Evolutionary conservation across 441 rosid genomes (phyloP), one percentile per base, ranked within the genome.

Genomic region (Syzygium malaccense): DNA sequence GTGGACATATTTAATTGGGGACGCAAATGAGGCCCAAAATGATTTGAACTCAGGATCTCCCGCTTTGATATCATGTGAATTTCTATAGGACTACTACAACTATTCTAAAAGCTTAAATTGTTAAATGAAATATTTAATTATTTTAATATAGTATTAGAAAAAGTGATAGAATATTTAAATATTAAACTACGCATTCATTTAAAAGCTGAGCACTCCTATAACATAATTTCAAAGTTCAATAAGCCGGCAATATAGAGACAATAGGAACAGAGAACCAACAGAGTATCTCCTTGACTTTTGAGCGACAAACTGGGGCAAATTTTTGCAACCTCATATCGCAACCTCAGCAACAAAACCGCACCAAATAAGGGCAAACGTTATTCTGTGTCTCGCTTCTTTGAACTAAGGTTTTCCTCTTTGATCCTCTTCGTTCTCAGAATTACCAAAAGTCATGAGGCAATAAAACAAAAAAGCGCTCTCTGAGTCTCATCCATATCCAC

Each of bases 191-290:
- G 7, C 48, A 1, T 45, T 45, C 9, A 7, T 98, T 98, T 66
- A 98, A 97, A 91, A 97, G 99, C 92, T 96, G 97, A 17, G 98
- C 96, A 92, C 99, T 98, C 96, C 95, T 92, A 90, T 60, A 85
- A 48, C 26, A 85, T 45, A n/a, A 86, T 68, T 14, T 85, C 0
- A 86, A 84, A 79, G 57, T 28, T 15, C 30, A 87, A 91, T 33
- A 57, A 86, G 33, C 7, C 55, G 45, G 75, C 75, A 71, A 32
- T 49, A 45, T 19, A 28, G 41, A 85, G 45, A 49, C 7, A 25
- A 9, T 33, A 79, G 6, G 86, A 54, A 33, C 57, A 25, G 53
- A 55, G 51, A 55, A 26, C 86, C 30, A 85, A 20, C 68, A 57
- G 89, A 66, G 32, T 18, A 53, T 88, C 51, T 96, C 99, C 98